phyloP scores from a whole-genome alignment of 1,284 basidiomycete genomes.

The Neonothopanus nambi region DNA sequence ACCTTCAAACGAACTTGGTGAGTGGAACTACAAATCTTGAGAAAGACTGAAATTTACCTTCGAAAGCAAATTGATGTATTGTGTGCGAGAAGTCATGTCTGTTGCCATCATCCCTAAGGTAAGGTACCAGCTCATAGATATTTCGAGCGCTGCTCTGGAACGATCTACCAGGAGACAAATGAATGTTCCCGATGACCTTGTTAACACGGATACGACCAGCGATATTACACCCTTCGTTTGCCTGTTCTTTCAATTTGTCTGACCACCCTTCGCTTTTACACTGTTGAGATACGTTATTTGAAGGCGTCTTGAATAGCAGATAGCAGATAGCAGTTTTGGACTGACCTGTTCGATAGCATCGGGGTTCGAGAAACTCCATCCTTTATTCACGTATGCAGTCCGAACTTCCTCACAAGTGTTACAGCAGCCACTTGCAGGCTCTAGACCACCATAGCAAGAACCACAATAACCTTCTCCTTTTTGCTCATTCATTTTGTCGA shows the following conservation, averaged over 20 bases:
- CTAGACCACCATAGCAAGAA: slow-evolving; percentile 93
- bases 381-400: slow-evolving; percentile 85
- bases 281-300: slow-evolving; percentile 39
- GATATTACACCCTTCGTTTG: slow-evolving; percentile 93
- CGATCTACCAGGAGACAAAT: slow-evolving; percentile 87
- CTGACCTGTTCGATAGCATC: slow-evolving; percentile 90
- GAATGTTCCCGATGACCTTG: slow-evolving; percentile 94
- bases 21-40: neutral
- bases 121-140: slow-evolving; percentile 94
- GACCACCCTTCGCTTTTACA: slow-evolving; percentile 95
- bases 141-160: slow-evolving; percentile 88
- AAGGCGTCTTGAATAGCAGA: too few relatives aligned
- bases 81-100: slow-evolving; percentile 94
- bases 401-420: slow-evolving; percentile 97
- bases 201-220: slow-evolving; percentile 92
- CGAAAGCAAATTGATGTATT: slow-evolving; percentile 83
- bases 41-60: slow-evolving; percentile 40
- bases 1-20: slow-evolving; percentile 26
- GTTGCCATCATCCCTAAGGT: slow-evolving; percentile 84
- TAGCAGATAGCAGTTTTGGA: slow-evolving; percentile 1
- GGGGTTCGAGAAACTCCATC: slow-evolving; percentile 94
- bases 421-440: slow-evolving; percentile 86
- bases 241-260: slow-evolving; percentile 90
- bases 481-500: slow-evolving; percentile 74
- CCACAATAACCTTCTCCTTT: slow-evolving; percentile 81